Evolutionary conservation across 202 grass and related monocot species (phyloP), one percentile per base, ranked within the genome.

Genomic region (Bolboschoenoplectus hybrid): DNA sequence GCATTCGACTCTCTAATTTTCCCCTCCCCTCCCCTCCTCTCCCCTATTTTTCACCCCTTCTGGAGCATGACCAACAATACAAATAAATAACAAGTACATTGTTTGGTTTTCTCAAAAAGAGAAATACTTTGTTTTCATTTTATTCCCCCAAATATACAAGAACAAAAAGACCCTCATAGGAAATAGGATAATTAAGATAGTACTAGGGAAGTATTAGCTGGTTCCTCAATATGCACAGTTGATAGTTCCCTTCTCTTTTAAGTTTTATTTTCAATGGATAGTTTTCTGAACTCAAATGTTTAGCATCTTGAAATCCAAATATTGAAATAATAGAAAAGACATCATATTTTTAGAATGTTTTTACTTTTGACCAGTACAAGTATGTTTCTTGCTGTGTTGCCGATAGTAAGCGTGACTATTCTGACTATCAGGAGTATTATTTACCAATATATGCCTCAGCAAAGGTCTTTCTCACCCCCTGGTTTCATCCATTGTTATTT

Each of bases 401-500:
- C 36, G 49, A 12, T 77, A 77, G 10, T 56, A 77, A 53, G 50
- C 12, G 17, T 77, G 74, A 55, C 32, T 78, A 78, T 35, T 78
- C 6, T 74, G 17, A 6, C 44, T 53, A 32, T 53, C 53, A 20
- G 26, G 38, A 39, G 6, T 36, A 78, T 78, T 39, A 50, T 49
- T 57, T 17, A 57, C 51, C 57, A 13, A 17, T 57, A 53, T 17
- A 17, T 39, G 2, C 38, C 49, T 78, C 51, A 78, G 9, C 13
- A 34, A 78, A 36, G 8, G 34, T 78, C 50, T 78, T 56, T 57
- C 51, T 78, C 13, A 78, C 11, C 26, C 50, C 17, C 17, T 9
- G 4, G n/a, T 73, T 47, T 72, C 5, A 76, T 76, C 12, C 1
- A 38, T 38, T 77, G 1, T 35, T 75, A 40, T 16, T 19, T 46